Conservation (phyloP, 331 rosid species). For the Telfairia occidentalis region DNA sequence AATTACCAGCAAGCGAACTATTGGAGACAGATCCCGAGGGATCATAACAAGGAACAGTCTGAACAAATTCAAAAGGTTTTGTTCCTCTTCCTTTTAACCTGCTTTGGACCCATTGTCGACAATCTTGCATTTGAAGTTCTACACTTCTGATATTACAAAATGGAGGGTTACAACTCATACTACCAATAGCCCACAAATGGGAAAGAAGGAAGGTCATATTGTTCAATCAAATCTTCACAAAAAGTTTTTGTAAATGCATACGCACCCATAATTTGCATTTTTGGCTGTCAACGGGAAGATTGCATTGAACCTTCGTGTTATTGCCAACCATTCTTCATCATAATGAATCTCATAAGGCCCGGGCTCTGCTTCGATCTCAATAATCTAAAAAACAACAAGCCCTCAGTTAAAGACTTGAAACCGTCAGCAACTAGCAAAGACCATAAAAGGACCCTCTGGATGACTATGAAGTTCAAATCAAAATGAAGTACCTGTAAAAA, state of each 20-base stretch:
- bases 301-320: conserved; percentile 67
- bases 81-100: conserved; percentile 57
- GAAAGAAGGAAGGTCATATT: not conserved
- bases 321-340: conserved; percentile 94
- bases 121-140: conserved; percentile 38
- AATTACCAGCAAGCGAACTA: conserved; percentile 31
- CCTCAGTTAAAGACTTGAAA: conserved; percentile 16
- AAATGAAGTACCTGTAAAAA: conserved; percentile 66
- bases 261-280: conserved; percentile 59
- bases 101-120: conserved; percentile 63
- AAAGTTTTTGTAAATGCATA: conserved; percentile 10
- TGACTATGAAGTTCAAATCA: not conserved
- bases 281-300: conserved; percentile 51
- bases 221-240: not conserved
- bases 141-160: conserved; percentile 28
- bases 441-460: conserved; percentile 1
- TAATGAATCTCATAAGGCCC: conserved; percentile 80
- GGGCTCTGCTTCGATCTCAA: conserved; percentile 67
- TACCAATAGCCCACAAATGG: not conserved
- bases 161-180: conserved; percentile 11
- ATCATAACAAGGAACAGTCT: conserved; percentile 59
- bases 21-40: conserved; percentile 35
- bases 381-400: conserved; percentile 35
- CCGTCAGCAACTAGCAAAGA: conserved; percentile 8
- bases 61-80: conserved; percentile 65